phyloP scores from a whole-genome alignment of 305 asterid species.

The Fraxinus sp. region DNA sequence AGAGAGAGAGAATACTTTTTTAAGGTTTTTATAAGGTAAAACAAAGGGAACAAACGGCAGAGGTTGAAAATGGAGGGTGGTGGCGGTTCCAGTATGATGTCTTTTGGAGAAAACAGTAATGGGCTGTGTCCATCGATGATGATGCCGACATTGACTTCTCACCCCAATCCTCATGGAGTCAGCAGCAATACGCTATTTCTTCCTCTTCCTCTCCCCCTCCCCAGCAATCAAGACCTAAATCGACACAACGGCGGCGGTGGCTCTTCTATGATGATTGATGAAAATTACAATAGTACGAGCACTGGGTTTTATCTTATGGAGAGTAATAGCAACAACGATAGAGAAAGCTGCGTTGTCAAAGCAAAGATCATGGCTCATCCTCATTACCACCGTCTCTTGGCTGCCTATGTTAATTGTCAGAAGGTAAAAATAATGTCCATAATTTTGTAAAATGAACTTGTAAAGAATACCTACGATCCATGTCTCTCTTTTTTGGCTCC shows the following conservation, averaged over 20 bases:
- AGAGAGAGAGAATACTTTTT: not conserved
- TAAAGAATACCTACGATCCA: not conserved
- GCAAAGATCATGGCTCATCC: conserved; percentile 95
- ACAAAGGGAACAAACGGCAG: conserved; percentile 10
- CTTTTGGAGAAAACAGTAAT: conserved; percentile 55
- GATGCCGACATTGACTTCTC: conserved; percentile 49
- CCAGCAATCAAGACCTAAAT: conserved; percentile 27
- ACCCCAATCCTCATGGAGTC: conserved; percentile 26
- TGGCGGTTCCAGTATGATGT: conserved; percentile 48
- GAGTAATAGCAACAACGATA: conserved; percentile 20
- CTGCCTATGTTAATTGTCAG: conserved; percentile 81
- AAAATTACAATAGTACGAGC: conserved; percentile 34
- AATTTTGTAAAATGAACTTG: not conserved
- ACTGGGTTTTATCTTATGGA: conserved; percentile 74
- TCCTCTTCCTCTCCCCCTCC: conserved; percentile 26
- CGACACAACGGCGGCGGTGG: conserved; percentile 23
- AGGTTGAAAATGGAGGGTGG: conserved; percentile 36
- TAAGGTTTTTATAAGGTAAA: conserved; percentile 17
- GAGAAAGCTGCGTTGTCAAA: conserved; percentile 39
- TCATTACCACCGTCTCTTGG: conserved; percentile 76
- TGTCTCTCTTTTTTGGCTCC: not conserved
- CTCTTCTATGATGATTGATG: conserved; percentile 38
- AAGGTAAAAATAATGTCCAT: conserved; percentile 45
- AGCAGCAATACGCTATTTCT: conserved; percentile 38
- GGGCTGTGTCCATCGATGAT: conserved; percentile 55